These are phyloP conservation scores for Penicillium paxilli DNA, from an alignment of 495 filamentous ascomycete genomes.

Conservation along the genomic window DNA sequence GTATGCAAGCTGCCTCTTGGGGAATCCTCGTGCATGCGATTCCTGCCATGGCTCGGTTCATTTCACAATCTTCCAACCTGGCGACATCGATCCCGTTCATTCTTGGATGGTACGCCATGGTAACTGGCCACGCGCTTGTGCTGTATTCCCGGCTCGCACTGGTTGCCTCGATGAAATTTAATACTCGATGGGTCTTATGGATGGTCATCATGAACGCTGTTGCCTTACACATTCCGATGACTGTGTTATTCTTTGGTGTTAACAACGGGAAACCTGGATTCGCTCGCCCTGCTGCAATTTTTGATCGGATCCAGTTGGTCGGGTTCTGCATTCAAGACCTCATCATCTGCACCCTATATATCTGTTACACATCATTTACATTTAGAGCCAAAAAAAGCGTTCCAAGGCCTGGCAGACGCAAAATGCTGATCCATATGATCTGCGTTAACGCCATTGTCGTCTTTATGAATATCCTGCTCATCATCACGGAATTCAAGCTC, in stretches of 20 bases:
- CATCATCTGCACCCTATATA: too few relatives aligned
- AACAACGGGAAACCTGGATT: neutral
- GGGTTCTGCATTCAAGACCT: conserved; percentile 1
- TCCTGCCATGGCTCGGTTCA: conserved; percentile 4
- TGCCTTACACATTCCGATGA: conserved; percentile 2
- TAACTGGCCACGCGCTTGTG: conserved; percentile 3
- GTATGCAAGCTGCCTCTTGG: conserved; percentile 4
- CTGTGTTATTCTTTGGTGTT: neutral
- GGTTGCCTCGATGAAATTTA: neutral
- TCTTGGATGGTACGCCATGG: conserved; percentile 8
- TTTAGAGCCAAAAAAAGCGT: too few relatives aligned
- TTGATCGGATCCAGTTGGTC: neutral
- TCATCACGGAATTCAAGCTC: neutral
- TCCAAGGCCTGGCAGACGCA: too few relatives aligned
- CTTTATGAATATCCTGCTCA: neutral
- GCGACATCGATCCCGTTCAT: conserved; percentile 6
- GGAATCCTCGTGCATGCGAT: conserved; percentile 5
- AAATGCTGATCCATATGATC: neutral
- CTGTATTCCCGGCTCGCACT: neutral
- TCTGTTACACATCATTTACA: too few relatives aligned
- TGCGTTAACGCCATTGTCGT: neutral
- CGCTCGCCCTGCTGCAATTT: neutral
- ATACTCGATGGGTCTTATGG: neutral
- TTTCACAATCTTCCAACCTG: conserved; percentile 2
- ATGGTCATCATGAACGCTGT: neutral